Evolutionary conservation across 768 basidiomycete species (phyloP).

Genomic region (Suillus luteus): DNA sequence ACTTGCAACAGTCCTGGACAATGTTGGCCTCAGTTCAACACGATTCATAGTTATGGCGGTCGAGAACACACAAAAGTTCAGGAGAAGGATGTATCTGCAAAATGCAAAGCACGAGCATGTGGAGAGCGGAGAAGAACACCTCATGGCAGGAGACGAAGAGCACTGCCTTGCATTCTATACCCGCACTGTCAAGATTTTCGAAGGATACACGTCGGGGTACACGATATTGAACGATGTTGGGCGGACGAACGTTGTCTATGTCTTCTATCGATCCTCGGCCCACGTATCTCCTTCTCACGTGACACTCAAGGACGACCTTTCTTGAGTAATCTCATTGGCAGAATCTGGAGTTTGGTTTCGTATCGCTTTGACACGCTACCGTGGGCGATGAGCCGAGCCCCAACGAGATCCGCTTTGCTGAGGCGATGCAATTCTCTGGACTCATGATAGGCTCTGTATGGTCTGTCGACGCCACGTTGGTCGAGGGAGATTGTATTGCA

Average conservation of each 20-base stretch:
- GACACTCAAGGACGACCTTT: neutral
- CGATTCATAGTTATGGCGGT: neutral
- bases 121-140: too few relatives aligned
- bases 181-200: too few relatives aligned
- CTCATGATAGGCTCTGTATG: conserved; percentile 40
- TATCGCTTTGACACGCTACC: conserved; percentile 38
- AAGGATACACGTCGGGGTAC: too few relatives aligned
- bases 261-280: too few relatives aligned
- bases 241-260: too few relatives aligned
- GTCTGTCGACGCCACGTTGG: conserved; percentile 25
- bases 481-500: neutral
- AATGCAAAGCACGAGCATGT: too few relatives aligned
- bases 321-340: conserved; percentile 15
- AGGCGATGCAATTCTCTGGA: conserved; percentile 36
- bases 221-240: too few relatives aligned
- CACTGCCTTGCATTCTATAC: too few relatives aligned
- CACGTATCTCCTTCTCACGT: conserved; percentile 14
- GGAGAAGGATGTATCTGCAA: too few relatives aligned
- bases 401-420: conserved; percentile 34
- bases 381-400: conserved; percentile 22
- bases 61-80: too few relatives aligned
- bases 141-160: too few relatives aligned
- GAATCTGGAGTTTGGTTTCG: conserved; percentile 30
- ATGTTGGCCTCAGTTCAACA: conserved; percentile 24
- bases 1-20: conserved; percentile 25